Percentiles rank a stretch among this genome's conserved stretches.
Evolutionary conservation across 306 rosid species (phyloP).

Genomic region (Castanospermum australe): DNA sequence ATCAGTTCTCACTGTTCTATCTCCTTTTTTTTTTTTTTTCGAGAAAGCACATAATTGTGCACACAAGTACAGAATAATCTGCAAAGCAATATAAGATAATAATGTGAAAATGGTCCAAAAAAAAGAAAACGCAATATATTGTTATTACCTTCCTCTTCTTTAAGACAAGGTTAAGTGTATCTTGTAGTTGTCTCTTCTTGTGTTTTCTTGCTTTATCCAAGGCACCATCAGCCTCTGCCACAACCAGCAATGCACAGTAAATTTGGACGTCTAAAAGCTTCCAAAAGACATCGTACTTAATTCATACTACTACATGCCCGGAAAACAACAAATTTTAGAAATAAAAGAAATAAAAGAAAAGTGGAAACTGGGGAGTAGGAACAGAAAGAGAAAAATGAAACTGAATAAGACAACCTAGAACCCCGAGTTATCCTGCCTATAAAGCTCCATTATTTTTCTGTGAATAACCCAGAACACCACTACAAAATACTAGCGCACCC

Average conservation of each 20-base stretch:
- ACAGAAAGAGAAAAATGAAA: neutral
- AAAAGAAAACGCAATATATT: neutral
- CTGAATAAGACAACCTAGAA: neutral
- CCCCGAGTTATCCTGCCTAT: neutral
- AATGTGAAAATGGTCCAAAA: constrained; percentile 6
- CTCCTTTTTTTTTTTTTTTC: neutral
- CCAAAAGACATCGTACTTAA: neutral
- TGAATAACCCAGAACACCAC: neutral
- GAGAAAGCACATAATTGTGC: neutral
- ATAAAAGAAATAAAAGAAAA: neutral
- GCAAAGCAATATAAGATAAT: constrained; percentile 1
- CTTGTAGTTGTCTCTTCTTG: constrained; percentile 96
- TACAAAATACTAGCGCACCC: neutral
- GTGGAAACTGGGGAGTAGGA: neutral
- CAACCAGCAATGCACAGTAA: constrained; percentile 25
- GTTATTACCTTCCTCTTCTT: constrained; percentile 89
- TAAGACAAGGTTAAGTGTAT: constrained; percentile 85
- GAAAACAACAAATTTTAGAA: too few relatives aligned
- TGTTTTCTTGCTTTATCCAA: constrained; percentile 98
- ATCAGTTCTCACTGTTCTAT: constrained; percentile 9
- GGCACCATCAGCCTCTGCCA: constrained; percentile 98
- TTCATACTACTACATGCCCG: neutral
- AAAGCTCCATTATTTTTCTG: neutral
- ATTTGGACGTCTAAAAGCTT: constrained; percentile 15
- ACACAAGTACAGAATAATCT: constrained; percentile 11